A percentile compares a stretch with the other conserved stretches of the same genome.
phyloP scores from a whole-genome alignment of 768 basidiomycete genomes.

The Russula sp. region DNA sequence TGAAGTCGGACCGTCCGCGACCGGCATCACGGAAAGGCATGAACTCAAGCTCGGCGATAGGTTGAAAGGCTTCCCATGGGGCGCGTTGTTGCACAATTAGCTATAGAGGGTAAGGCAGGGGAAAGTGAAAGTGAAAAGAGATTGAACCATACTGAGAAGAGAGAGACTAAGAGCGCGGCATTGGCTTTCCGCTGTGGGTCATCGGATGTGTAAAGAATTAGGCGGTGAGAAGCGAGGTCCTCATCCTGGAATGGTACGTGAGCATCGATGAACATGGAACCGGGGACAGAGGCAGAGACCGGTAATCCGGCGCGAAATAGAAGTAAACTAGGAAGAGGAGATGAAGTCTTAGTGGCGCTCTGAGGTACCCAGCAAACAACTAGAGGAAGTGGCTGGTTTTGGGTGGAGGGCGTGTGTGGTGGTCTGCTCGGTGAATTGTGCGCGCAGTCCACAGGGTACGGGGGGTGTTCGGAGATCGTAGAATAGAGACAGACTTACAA shows the following conservation, averaged over 20 bases:
- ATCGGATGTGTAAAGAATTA: conserved; percentile 84
- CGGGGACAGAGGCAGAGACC: not conserved
- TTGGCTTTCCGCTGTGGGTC: conserved; percentile 88
- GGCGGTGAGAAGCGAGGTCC: conserved; percentile 61
- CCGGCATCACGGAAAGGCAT: conserved; percentile 97
- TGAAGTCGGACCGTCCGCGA: conserved; percentile 86
- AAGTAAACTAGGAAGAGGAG: not conserved
- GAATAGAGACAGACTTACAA: conserved; percentile 8
- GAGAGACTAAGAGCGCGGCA: conserved; percentile 87
- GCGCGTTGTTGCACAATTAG: conserved; percentile 87
- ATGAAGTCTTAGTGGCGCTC: not conserved
- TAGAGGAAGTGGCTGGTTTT: not conserved
- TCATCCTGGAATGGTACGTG: conserved; percentile 49
- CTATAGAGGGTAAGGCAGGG: conserved; percentile 35
- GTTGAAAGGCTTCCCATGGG: conserved; percentile 94
- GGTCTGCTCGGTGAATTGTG: not conserved
- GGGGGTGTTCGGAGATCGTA: not conserved
- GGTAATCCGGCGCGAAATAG: not conserved
- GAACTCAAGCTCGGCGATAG: conserved; percentile 87
- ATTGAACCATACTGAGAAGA: conserved; percentile 70
- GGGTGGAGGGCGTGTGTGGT: not conserved
- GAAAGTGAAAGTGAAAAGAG: not conserved
- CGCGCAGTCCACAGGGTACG: not conserved
- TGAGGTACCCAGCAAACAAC: not conserved
- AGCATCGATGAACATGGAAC: not conserved